A percentile compares a stretch with the other conserved stretches of the same genome.
Conservation (phyloP, 2,329 filamentous ascomycete genomes). For the Coniochaeta ligniaria region DNA sequence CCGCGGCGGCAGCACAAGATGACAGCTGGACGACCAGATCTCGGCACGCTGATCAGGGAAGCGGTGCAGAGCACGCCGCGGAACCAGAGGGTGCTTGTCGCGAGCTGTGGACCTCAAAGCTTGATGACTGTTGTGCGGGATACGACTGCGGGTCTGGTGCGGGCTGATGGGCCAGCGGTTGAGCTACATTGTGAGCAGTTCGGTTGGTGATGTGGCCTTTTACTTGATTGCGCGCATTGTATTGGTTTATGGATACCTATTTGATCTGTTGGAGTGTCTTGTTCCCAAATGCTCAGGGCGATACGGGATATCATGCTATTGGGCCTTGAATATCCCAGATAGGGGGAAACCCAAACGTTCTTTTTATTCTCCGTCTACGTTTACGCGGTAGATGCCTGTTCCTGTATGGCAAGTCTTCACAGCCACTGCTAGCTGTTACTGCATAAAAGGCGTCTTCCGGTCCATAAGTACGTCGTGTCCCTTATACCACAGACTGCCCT, state of each 20-base stretch:
- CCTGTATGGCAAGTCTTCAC: no score
- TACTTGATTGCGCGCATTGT: not conserved
- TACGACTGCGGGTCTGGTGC: conserved; percentile 34
- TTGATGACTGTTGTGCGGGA: conserved; percentile 37
- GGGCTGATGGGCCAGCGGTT: conserved; percentile 35
- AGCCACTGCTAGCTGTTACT: not conserved
- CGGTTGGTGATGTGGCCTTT: conserved; percentile 26
- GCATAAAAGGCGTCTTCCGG: not conserved
- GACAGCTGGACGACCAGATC: conserved; percentile 32
- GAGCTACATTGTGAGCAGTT: conserved; percentile 45
- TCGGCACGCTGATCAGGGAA: conserved; percentile 27
- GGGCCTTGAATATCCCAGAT: not conserved
- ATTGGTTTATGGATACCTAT: conserved; percentile 3
- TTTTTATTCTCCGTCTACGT: not conserved
- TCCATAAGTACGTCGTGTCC: not conserved
- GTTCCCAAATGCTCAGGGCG: not conserved
- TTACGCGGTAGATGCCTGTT: no score
- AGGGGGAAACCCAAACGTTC: not conserved
- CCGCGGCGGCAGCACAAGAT: conserved; percentile 17
- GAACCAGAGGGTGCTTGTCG: conserved; percentile 33
- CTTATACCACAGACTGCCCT: not conserved
- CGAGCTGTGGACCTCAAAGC: conserved; percentile 38
- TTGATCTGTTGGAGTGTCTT: not conserved
- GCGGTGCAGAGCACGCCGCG: conserved; percentile 24
- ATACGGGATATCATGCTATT: not conserved